Evolutionary conservation across 164 flowering plant genomes (phyloP), one percentile per base, ranked within the genome.

Genomic region (Umbilicus rupestris): DNA sequence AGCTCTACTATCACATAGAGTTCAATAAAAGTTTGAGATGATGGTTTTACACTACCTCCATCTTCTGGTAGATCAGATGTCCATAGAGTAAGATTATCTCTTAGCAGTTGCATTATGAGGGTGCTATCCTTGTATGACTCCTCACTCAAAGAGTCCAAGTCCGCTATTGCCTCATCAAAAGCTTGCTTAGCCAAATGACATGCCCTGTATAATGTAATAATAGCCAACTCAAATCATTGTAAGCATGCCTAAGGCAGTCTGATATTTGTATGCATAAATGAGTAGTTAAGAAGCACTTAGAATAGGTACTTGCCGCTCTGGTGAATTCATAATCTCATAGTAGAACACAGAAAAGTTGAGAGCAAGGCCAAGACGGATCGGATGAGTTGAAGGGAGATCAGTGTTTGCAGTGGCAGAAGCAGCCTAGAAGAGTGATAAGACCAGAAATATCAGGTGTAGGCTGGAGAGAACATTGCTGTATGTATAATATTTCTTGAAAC

Each of bases 51-150:
- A n/a, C n/a, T 35, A 73, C 70, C 73, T 67, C 70, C 72, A 42
- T 69, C 79, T 44, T 71, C 73, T 15, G 76, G 71, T 14, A 70
- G 58, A 39, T 75, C 80, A 17, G 77, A 74, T 55, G 77, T 74
- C 80, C 80, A 77, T 31, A 71, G 55, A n/a, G 73, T 69, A 55
- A 77, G 75, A 57, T 77, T 77, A 69, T 77, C 80, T 69, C 75
- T 74, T 1, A 77, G 72, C 33, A 74, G 77, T 52, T 77, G 75
- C 80, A 77, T 71, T 24, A 77, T 77, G 22, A 72, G 58, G n/a
- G 60, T 47, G 20, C 69, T 30, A 62, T 68, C 70, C 65, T 62
- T 62, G 65, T 62, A 62, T 35, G 65, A 62, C 26, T 62, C 65
- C 65, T 62, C 65, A 19, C 70, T 68, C 33, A 68, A 41, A 10